Evolutionary conservation across 352 stramenopile genomes (phyloP), one percentile per base, ranked within the genome.

Genomic region (Phytophthora fragariae): DNA sequence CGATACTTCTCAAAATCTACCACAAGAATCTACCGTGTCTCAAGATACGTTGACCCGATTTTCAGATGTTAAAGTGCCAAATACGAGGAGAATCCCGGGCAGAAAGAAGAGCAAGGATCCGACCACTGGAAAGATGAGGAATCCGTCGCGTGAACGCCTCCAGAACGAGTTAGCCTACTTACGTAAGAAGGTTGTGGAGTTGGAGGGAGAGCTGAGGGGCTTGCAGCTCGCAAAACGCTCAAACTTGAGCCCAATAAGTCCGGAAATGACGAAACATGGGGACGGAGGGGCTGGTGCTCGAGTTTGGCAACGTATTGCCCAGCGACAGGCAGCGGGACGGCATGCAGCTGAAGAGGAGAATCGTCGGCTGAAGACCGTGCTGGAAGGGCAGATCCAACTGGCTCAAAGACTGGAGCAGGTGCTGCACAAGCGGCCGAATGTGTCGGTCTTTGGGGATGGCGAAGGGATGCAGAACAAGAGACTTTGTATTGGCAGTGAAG

Each of bases 281-380:
- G 63, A 70, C 27, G 58, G 52, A 56, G 65, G 61, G 12, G 66
- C 73, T 5, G 19, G 54, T 58, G 68, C 64, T 49, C 65, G 62
- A 54, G 76, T 90, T 55, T 91, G 84, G 84, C 73, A 81, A 15
- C 76, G 80, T 12, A 82, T 90, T 19, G 82, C 82, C 15, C 73
- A 85, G 41, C 74, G 84, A 11, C 84, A 91, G 55, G 72, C 77
- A 8, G 62, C 75, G 41, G 68, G 71, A 12, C 74, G 74, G 7
- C 54, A 74, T 9, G 69, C 65, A 19, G 62, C 82, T 44, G 79
- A 91, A 57, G 55, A 54, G 12, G 84, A 91, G 69, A 88, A 89
- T 19, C 60, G 64, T 41, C 75, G 84, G 14, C 61, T 92, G 3
- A 77, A 78, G 19, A 57, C 37, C 11, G 71, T 77, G 52, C 69